Base-by-base conservation (phyloP, 805 yeast species). In the Cyberlindnera maclurae region DNA sequence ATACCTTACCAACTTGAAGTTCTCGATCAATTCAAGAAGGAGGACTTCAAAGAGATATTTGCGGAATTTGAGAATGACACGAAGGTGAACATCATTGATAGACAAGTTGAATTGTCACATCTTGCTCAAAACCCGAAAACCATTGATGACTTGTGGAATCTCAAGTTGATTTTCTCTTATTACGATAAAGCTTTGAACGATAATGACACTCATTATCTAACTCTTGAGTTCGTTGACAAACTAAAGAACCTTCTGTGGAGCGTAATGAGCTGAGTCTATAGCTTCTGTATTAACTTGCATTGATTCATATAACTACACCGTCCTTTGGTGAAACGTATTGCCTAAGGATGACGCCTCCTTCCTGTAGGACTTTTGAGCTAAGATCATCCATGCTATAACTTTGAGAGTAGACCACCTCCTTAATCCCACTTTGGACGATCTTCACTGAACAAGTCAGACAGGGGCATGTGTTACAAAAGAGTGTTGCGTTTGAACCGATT, bases 381-480 rank as follows among this genome's bases (percentile, higher is more conserved):
- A 71, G 67, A 9, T 65, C 74, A 57, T 93, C 98, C 97, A 93
- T 93, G 31, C 88, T 79, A 57, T 93, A 93, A 42, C 86, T 77
- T 59, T 85, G 94, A 7, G 95, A 85, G 54, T 90, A 93, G 4
- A 93, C 95, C 7, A 93, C 98, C 58, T 89, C 96, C 12, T 66
- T 70, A 32, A 93, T 79, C 2, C 98, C 98, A 47, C 82, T 70
- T 61, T 93, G 99, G 8, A 88, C 95, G 38, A 93, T 90, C 62
- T 93, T 93, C 30, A 93, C 87, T 5, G 95, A 79, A 57, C 99
- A 93, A 0, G 98, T 93, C 42, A 93, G 66, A 57, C 99, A 93
- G 0, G 99, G 99, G 54, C 98, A 85, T 0, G 99, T 93, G 59
- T 93, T 93, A 63, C 98, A 93, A 58, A 93, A 93, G 41, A 88